Conservation (phyloP, 2,329 filamentous ascomycete species). For the Fusarium staphyleae region DNA sequence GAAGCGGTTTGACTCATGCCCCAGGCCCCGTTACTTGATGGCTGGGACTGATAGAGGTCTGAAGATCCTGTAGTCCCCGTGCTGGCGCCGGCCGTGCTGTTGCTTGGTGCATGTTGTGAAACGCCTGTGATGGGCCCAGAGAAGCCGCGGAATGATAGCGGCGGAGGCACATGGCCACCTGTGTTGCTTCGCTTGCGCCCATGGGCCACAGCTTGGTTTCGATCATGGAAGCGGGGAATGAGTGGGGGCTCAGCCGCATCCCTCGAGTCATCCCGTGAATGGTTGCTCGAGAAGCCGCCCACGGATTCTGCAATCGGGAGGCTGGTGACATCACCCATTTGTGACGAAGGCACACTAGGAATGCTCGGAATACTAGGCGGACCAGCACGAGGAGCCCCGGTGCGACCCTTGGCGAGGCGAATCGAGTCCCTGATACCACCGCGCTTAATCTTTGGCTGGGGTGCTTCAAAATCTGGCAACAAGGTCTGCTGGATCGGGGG, state of each 20-base stretch:
- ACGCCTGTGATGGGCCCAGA: constrained; percentile 60
- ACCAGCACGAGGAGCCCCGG: constrained; percentile 48
- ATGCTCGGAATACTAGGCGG: constrained; percentile 60
- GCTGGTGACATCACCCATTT: constrained; percentile 47
- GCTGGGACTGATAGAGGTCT: constrained; percentile 66
- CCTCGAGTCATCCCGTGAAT: constrained; percentile 57
- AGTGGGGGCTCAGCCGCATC: constrained; percentile 75
- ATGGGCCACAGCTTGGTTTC: constrained; percentile 63
- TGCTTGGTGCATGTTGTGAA: constrained; percentile 56
- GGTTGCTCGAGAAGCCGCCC: constrained; percentile 45
- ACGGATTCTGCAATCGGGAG: constrained; percentile 52
- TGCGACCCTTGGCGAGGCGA: constrained; percentile 80
- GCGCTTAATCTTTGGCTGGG: constrained; percentile 56
- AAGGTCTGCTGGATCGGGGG: constrained; percentile 52
- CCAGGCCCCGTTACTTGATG: constrained; percentile 54
- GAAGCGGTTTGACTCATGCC: constrained; percentile 55
- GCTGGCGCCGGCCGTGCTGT: constrained; percentile 65
- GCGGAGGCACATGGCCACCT: constrained; percentile 73
- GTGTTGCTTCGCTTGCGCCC: constrained; percentile 90
- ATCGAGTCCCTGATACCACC: constrained; percentile 85
- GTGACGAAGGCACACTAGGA: constrained; percentile 48
- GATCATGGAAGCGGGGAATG: constrained; percentile 73
- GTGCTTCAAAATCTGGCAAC: constrained; percentile 59
- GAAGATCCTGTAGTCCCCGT: constrained; percentile 66
- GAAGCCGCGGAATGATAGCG: constrained; percentile 80